Percentiles rank a stretch among this genome's conserved stretches.
Evolutionary conservation across 1,139 yeast genomes (phyloP).

Genomic region (Pichiaceae sp.): DNA sequence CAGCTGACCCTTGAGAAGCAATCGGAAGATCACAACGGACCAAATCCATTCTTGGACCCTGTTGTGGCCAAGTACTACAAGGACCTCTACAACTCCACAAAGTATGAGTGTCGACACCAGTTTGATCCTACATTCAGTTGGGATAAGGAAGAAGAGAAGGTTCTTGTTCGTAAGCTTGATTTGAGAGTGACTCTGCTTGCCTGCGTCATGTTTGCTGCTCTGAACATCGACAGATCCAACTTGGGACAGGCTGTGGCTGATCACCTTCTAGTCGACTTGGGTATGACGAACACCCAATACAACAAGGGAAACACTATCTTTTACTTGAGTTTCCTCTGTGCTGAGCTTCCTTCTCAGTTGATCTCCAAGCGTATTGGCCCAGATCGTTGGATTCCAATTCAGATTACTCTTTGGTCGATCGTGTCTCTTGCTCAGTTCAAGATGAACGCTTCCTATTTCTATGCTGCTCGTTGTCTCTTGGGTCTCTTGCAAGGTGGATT

Average conservation of each 20-base stretch:
- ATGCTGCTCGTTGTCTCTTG: constrained; percentile 35
- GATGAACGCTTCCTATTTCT: constrained; percentile 30
- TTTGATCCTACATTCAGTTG: constrained; percentile 40
- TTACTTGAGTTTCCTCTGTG: constrained; percentile 35
- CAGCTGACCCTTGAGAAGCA: neutral
- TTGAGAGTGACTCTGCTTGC: constrained; percentile 38
- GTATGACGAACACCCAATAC: constrained; percentile 37
- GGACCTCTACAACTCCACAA: constrained; percentile 30
- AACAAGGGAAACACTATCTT: constrained; percentile 41
- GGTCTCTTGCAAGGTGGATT: constrained; percentile 52
- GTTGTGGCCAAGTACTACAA: constrained; percentile 33
- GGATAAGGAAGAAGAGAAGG: constrained; percentile 34
- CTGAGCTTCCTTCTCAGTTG: constrained; percentile 50
- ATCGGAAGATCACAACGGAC: neutral
- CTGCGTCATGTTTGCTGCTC: constrained; percentile 40
- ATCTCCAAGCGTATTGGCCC: constrained; percentile 45
- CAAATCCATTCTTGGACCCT: constrained; percentile 29
- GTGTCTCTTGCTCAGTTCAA: constrained; percentile 40
- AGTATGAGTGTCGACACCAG: constrained; percentile 34
- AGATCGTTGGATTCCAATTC: constrained; percentile 46
- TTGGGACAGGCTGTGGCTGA: constrained; percentile 43
- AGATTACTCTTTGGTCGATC: constrained; percentile 42
- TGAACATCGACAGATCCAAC: constrained; percentile 45
- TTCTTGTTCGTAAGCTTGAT: constrained; percentile 35
- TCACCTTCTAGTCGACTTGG: constrained; percentile 35